Evolutionary conservation across 768 basidiomycete genomes (phyloP), one percentile per base, ranked within the genome.

Genomic region (Russula sp.): DNA sequence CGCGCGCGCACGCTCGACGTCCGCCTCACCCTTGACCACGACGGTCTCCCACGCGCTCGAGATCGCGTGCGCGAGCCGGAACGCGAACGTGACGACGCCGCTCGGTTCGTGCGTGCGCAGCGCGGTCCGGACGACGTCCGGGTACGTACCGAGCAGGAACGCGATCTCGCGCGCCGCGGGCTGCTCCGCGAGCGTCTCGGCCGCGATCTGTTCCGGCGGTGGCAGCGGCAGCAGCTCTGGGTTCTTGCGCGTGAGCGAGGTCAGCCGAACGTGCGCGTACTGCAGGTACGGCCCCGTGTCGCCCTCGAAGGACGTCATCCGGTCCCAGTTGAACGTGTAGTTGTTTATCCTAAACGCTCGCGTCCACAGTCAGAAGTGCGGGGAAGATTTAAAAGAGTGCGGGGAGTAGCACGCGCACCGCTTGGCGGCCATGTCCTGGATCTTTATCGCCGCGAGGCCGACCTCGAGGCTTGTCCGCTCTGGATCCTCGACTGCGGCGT

Each of bases 231-330:
- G 76, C 35, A 95, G 85, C 62, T 90, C 82, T 2, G 92, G 91
- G 75, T 95, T 94, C 75, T 96, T 95, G 61, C 94, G 91, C 68
- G 85, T 85, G 71, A 98, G 88, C 1, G 94, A 97, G 7, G 88
- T 83, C 35, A 98, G 79, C 20, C 95, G 91, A 68, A 94, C 94
- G 76, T 97, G 95, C 0, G 94, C 92, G 73, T 98, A 98, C 78
- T 98, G 95, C 32, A 98, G 84, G 77, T 97, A 98, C 0, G 94
- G 92, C 1, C 92, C 93, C 0, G 93, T 95, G 75, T 98, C 95
- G 49, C 95, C 95, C 74, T 97, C 93, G 74, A 96, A 97, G 39
- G 92, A 93, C 55, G 88, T 83, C 91, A 97, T 95, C 47, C 94
- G 85, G 65, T 90, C 85, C 87, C 91, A 91, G 75, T 94, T 90